Percentiles rank a stretch among this genome's conserved stretches.
phyloP scores from a whole-genome alignment of 352 stramenopile species.

The Pythium rishiriense region DNA sequence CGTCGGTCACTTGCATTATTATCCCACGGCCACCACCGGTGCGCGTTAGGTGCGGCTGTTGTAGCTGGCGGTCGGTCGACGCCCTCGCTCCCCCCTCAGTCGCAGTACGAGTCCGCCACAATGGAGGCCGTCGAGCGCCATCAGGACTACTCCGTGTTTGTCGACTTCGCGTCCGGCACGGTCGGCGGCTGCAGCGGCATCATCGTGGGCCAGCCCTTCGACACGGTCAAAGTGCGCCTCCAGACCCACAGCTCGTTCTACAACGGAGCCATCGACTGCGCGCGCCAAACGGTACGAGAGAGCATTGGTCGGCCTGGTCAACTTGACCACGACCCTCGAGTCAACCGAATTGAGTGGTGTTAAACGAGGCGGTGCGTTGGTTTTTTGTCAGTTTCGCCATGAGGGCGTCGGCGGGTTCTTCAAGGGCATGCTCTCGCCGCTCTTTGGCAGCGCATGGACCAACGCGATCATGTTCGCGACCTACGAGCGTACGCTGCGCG shows the following conservation, averaged over 20 bases:
- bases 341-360: not conserved
- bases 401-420: constrained; percentile 81
- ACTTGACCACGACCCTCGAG: too few species aligned
- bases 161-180: constrained; percentile 54
- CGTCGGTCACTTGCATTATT: constrained; percentile 8
- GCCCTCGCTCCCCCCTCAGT: not conserved
- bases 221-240: constrained; percentile 65
- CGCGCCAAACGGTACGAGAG: constrained; percentile 41
- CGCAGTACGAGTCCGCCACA: not conserved
- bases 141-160: constrained; percentile 48
- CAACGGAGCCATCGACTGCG: constrained; percentile 50
- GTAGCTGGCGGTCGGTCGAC: not conserved
- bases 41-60: not conserved
- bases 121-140: constrained; percentile 33
- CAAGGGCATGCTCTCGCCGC: constrained; percentile 81
- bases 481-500: constrained; percentile 70
- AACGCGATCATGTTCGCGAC: constrained; percentile 87
- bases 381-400: constrained; percentile 43
- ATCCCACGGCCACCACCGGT: constrained; percentile 4
- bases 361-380: not conserved
- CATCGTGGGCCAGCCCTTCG: constrained; percentile 61
- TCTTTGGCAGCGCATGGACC: constrained; percentile 82
- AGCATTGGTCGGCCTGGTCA: too few species aligned
- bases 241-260: constrained; percentile 63
- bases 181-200: constrained; percentile 53